Evolutionary conservation across 352 stramenopile species (phyloP).

Genomic region (Elongisporangium anandrum): DNA sequence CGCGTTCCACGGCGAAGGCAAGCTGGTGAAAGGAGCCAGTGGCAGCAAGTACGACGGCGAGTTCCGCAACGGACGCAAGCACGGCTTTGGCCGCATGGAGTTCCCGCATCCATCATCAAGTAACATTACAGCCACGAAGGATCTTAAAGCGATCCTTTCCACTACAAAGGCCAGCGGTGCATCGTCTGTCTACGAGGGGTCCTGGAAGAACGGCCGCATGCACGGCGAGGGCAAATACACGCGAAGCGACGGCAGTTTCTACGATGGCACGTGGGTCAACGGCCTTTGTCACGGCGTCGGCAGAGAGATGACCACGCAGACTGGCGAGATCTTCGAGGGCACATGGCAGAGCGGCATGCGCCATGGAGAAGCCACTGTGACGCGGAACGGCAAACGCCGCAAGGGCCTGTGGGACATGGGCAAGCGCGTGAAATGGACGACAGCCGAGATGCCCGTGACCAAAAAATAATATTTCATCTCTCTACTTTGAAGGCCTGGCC

Average conservation of each 20-base stretch:
- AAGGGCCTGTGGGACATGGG: constrained; percentile 58
- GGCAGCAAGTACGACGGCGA: constrained; percentile 57
- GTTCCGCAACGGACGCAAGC: constrained; percentile 42
- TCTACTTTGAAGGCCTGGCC: constrained; percentile 30
- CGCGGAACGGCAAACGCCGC: constrained; percentile 31
- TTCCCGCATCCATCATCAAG: constrained; percentile 18
- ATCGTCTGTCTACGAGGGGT: constrained; percentile 40
- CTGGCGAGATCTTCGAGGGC: constrained; percentile 54
- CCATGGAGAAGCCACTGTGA: constrained; percentile 56
- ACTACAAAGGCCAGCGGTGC: neutral
- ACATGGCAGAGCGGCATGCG: constrained; percentile 46
- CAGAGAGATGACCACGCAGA: constrained; percentile 37
- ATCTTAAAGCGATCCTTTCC: constrained; percentile 6
- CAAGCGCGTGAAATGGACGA: constrained; percentile 61
- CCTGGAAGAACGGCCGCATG: constrained; percentile 64
- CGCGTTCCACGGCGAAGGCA: constrained; percentile 50
- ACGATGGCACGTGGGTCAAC: constrained; percentile 60
- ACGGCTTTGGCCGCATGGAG: constrained; percentile 61
- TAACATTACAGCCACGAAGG: neutral
- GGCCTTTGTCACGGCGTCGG: constrained; percentile 51
- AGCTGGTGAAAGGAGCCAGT: constrained; percentile 29
- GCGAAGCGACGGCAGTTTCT: constrained; percentile 50
- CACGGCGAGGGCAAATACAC: constrained; percentile 67
- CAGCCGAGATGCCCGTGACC: constrained; percentile 36
- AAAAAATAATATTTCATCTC: constrained; percentile 12